phyloP scores from a whole-genome alignment of 2,329 filamentous ascomycete genomes.

The Chrysoporthe deuterocubensis region DNA sequence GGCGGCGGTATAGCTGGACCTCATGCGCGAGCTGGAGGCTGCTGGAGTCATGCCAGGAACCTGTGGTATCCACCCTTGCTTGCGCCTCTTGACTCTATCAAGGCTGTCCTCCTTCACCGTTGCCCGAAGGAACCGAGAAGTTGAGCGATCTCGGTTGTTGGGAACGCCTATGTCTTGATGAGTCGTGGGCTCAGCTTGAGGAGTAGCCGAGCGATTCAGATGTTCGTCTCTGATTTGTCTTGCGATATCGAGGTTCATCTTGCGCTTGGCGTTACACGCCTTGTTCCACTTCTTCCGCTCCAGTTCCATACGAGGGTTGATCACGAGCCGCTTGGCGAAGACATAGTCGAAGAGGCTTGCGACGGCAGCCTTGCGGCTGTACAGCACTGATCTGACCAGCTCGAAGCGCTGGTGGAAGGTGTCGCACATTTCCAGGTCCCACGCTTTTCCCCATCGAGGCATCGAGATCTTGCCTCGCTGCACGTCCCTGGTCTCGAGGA shows the following conservation, averaged over 20 bases:
- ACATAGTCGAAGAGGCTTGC: constrained; percentile 12
- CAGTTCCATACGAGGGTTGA: neutral
- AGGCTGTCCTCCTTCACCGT: too few species aligned
- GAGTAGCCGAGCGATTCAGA: neutral
- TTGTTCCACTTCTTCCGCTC: constrained; percentile 9
- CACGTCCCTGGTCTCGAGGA: constrained; percentile 8
- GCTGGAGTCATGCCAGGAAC: too few species aligned
- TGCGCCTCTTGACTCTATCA: too few species aligned
- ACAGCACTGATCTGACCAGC: neutral
- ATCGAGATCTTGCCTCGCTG: constrained; percentile 8
- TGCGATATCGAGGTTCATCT: neutral
- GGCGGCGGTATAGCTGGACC: too few species aligned
- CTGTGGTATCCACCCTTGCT: too few species aligned
- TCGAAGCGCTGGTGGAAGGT: neutral
- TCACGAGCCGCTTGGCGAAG: constrained; percentile 8
- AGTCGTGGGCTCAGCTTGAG: neutral
- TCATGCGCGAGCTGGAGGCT: too few species aligned
- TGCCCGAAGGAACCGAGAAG: too few species aligned
- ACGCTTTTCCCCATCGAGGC: constrained; percentile 8
- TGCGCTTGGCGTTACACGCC: constrained; percentile 4
- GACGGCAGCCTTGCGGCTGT: neutral
- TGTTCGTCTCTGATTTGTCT: neutral
- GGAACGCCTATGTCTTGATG: neutral
- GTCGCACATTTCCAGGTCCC: neutral
- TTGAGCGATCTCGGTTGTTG: too few species aligned